These are phyloP conservation scores for Allantophomopsis lycopodina DNA, from an alignment of 2,329 filamentous ascomycete genomes.

Conservation along the genomic window DNA sequence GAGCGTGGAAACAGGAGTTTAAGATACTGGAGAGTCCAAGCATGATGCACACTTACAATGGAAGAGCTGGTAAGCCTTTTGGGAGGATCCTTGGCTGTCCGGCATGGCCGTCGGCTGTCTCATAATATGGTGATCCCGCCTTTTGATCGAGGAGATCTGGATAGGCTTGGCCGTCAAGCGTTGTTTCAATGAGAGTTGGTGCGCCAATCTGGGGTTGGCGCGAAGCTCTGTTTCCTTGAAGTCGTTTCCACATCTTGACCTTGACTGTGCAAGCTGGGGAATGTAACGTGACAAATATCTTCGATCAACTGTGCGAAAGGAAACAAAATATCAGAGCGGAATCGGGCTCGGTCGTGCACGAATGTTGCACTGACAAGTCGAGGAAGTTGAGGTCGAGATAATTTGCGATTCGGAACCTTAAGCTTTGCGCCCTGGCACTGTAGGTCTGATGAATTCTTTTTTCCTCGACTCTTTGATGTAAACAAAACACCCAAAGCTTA, in stretches of 20 bases:
- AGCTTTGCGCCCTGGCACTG: too few species aligned
- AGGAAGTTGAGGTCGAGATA: too few species aligned
- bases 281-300: too few species aligned
- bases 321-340: too few species aligned
- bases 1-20: neutral
- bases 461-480: too few species aligned
- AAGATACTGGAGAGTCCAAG: neutral
- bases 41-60: conserved; percentile 19
- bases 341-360: too few species aligned
- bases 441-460: too few species aligned
- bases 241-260: conserved; percentile 37
- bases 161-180: conserved; percentile 28
- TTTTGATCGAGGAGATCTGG: conserved; percentile 19
- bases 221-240: conserved; percentile 25
- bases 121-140: conserved; percentile 6
- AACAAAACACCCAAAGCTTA: too few species aligned
- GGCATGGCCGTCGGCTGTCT: conserved; percentile 12
- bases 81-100: conserved; percentile 8
- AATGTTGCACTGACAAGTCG: too few species aligned
- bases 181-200: conserved; percentile 28
- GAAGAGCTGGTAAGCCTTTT: conserved; percentile 21
- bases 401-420: too few species aligned
- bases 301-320: too few species aligned
- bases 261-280: too few species aligned
- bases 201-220: conserved; percentile 25